Evolutionary conservation across 2,329 filamentous ascomycete genomes (phyloP), one percentile per base, ranked within the genome.

Genomic region (Sclerotinia minor): DNA sequence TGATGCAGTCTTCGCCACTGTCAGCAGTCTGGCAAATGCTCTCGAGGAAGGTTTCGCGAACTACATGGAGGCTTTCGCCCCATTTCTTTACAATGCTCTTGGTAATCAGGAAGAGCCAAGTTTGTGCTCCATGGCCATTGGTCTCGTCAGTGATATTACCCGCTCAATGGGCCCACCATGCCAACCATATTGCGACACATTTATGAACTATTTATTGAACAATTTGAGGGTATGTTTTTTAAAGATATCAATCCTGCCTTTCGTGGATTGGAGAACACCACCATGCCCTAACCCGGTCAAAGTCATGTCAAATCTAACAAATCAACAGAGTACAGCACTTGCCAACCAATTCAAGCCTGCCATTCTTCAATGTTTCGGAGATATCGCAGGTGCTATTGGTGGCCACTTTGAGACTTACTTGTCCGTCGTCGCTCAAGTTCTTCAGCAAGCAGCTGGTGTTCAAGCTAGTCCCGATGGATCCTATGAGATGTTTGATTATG

Each of bases 311-410:
- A 38, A 29, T 41, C 64, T 67, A 61, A 67, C 55, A 53, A 44
- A 11, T 19, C 67, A 68, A 68, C 78, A 92, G 87, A 96, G 92
- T 80, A 88, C 90, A 17, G 87, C 89, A n/a, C 85, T 96, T 65
- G 91, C 91, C 73, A 97, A 98, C 80, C 92, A 97, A 80, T 96
- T 98, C 82, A 98, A 98, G 86, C 95, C 95, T 55, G 93, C 95
- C 38, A 99, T 99, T 72, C 86, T 99, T 67, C 94, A 98, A 80
- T 97, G 93, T 78, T 99, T 99, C 77, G 95, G 95, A 69, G 95
- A 99, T 76, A 97, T 99, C 80, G 95, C 95, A 50, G 92, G 94
- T 75, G 94, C 95, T 63, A 99, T 99, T 74, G 88, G 90, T 71
- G 92, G 91, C 38, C 88, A 92, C 75, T 99, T 99, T 72, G 93